phyloP scores from a whole-genome alignment of 2,329 filamentous ascomycete species.

The Colletotrichum echinochloae region DNA sequence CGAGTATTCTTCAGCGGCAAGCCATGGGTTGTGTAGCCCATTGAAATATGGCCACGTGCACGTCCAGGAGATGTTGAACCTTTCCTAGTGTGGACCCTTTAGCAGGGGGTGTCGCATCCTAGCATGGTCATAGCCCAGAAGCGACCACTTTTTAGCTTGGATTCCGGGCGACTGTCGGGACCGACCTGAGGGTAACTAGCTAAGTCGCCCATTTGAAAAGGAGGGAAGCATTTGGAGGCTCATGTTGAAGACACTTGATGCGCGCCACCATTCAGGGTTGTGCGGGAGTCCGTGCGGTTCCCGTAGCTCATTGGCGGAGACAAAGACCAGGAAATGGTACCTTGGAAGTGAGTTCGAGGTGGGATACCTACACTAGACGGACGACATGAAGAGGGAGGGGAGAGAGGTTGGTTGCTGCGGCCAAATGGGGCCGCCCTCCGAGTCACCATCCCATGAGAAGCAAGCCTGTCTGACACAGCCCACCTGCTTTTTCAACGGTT shows the following conservation, averaged over 20 bases:
- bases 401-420: conserved; percentile 36
- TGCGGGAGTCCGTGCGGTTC: conserved; percentile 43
- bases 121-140: conserved; percentile 26
- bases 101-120: conserved; percentile 30
- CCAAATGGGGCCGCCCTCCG: conserved; percentile 37
- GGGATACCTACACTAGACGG: no score
- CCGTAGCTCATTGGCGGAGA: conserved; percentile 42
- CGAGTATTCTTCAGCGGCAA: conserved; percentile 38
- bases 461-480: conserved; percentile 39
- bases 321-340: conserved; percentile 31
- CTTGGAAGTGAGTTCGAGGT: conserved; percentile 35
- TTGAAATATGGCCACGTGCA: conserved; percentile 41
- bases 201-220: not conserved
- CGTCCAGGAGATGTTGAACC: conserved; percentile 39
- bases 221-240: conserved; percentile 33
- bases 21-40: conserved; percentile 38
- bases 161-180: conserved; percentile 23
- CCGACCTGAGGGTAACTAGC: not conserved
- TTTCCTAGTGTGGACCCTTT: conserved; percentile 36
- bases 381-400: conserved; percentile 30
- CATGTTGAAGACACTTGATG: conserved; percentile 23
- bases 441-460: conserved; percentile 37
- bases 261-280: conserved; percentile 41
- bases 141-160: conserved; percentile 37
- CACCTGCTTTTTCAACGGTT: conserved; percentile 28